Evolutionary conservation across 257 asterid species (phyloP).

Genomic region (Galeopsis tetrahit): DNA sequence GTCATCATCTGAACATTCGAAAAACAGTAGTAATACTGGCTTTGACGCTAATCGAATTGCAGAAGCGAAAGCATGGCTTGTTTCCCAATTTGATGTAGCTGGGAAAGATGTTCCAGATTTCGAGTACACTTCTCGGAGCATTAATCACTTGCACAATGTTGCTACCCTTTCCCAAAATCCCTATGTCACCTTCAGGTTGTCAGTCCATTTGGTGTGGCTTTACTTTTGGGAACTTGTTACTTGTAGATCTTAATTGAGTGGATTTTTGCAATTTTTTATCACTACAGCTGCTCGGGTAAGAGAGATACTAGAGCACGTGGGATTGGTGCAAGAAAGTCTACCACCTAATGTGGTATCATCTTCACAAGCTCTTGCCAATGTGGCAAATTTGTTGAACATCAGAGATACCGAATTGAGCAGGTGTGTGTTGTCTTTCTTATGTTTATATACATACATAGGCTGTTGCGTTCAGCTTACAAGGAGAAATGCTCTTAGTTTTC

Average conservation of each 20-base stretch:
- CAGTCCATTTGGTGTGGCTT: background rate
- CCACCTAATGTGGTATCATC: slow-evolving; percentile 85
- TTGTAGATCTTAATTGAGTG: slow-evolving; percentile 19
- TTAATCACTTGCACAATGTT: slow-evolving; percentile 70
- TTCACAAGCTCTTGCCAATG: slow-evolving; percentile 90
- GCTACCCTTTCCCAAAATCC: slow-evolving; percentile 63
- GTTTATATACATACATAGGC: background rate
- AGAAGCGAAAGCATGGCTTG: slow-evolving; percentile 90
- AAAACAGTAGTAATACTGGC: slow-evolving; percentile 47
- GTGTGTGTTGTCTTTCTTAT: slow-evolving; percentile 42
- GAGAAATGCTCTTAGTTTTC: slow-evolving; percentile 58
- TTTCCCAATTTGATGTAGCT: slow-evolving; percentile 75
- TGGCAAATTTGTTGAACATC: slow-evolving; percentile 85
- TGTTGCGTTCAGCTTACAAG: slow-evolving; percentile 36
- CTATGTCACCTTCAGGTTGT: background rate
- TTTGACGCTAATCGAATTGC: slow-evolving; percentile 82
- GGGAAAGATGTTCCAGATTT: slow-evolving; percentile 94
- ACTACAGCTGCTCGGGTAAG: slow-evolving; percentile 83
- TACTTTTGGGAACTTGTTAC: slow-evolving; percentile 2
- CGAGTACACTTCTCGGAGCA: slow-evolving; percentile 90
- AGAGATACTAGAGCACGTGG: slow-evolving; percentile 92
- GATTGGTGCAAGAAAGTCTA: slow-evolving; percentile 92
- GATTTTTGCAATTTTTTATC: slow-evolving; percentile 18
- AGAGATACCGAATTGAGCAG: slow-evolving; percentile 97
- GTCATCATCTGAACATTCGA: slow-evolving; percentile 56